A percentile compares a stretch with the other conserved stretches of the same genome.
These are phyloP conservation scores for Anaeramoeba flamelloides DNA, from an alignment of 78 protist species.

Conservation along the genomic window DNA sequence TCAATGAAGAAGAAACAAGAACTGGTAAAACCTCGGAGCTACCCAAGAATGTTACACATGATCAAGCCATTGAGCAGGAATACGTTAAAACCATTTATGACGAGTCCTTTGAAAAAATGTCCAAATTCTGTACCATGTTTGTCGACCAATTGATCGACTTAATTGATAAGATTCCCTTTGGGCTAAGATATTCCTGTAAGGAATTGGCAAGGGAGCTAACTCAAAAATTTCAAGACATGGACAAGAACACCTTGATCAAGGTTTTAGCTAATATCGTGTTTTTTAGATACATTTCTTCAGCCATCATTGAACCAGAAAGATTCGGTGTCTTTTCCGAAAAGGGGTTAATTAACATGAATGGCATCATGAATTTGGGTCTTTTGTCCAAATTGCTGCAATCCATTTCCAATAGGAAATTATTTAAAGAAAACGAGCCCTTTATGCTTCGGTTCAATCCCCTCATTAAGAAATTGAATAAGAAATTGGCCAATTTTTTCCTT, in stretches of 20 bases:
- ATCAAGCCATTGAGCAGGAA: conserved; percentile 42
- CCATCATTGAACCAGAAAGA: background rate
- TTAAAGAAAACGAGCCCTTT: background rate
- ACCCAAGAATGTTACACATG: conserved; percentile 34
- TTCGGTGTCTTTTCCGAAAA: background rate
- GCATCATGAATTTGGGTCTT: background rate
- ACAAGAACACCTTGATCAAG: background rate
- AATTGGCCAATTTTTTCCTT: background rate
- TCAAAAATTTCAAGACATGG: background rate
- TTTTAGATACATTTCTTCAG: background rate
- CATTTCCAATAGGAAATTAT: background rate
- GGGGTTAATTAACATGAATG: background rate
- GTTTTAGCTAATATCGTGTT: background rate
- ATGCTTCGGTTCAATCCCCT: background rate
- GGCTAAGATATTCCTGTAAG: conserved; percentile 58
- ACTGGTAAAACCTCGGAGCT: conserved; percentile 46
- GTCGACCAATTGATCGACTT: conserved; percentile 42
- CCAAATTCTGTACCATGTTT: conserved; percentile 40
- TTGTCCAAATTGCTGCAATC: background rate
- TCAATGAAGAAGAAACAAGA: conserved; percentile 44
- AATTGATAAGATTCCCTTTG: conserved; percentile 49
- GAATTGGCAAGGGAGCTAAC: background rate
- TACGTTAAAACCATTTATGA: conserved; percentile 37
- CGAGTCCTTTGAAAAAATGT: conserved; percentile 36
- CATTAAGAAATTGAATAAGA: background rate